Percentiles rank a stretch among this genome's conserved stretches.
phyloP scores from a whole-genome alignment of 805 yeast species.

The Diddensiella transvaalensis region DNA sequence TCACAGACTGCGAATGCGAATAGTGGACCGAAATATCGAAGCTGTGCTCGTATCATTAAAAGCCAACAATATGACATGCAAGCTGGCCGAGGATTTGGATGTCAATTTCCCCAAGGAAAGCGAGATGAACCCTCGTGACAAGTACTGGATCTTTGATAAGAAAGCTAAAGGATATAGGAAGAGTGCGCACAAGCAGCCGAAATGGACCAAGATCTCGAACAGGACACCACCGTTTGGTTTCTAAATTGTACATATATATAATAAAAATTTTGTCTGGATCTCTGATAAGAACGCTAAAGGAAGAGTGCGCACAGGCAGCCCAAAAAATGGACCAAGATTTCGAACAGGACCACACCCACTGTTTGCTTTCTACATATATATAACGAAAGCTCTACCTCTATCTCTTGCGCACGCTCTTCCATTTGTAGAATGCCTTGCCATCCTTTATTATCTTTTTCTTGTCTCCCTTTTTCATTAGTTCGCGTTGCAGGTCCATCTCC shows the following conservation, averaged over 20 bases:
- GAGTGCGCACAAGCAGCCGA: slow-evolving; percentile 72
- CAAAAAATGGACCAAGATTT: slow-evolving; percentile 84
- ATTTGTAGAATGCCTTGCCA: slow-evolving; percentile 73
- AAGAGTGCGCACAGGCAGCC: slow-evolving; percentile 72
- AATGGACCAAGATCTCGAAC: slow-evolving; percentile 83
- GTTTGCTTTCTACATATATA: slow-evolving; percentile 45
- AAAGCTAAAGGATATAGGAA: slow-evolving; percentile 78
- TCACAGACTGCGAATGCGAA: slow-evolving; percentile 76
- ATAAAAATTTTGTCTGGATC: slow-evolving; percentile 44
- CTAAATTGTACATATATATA: slow-evolving; percentile 34
- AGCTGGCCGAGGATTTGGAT: slow-evolving; percentile 38
- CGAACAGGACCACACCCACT: slow-evolving; percentile 76
- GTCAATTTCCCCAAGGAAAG: slow-evolving; percentile 66
- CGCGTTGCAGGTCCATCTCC: slow-evolving; percentile 73
- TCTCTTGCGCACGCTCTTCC: slow-evolving; percentile 59
- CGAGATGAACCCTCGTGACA: slow-evolving; percentile 78
- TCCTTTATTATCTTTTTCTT: slow-evolving; percentile 67
- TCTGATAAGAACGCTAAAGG: slow-evolving; percentile 69
- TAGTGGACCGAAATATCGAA: slow-evolving; percentile 76
- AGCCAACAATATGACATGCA: slow-evolving; percentile 33
- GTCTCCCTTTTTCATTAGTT: slow-evolving; percentile 85
- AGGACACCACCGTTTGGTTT: slow-evolving; percentile 75
- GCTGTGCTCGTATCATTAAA: slow-evolving; percentile 52
- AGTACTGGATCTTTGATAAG: slow-evolving; percentile 81
- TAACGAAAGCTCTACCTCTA: slow-evolving; percentile 20